Conservation (phyloP, 495 filamentous ascomycete genomes). For the Hypoxylon rickii region DNA sequence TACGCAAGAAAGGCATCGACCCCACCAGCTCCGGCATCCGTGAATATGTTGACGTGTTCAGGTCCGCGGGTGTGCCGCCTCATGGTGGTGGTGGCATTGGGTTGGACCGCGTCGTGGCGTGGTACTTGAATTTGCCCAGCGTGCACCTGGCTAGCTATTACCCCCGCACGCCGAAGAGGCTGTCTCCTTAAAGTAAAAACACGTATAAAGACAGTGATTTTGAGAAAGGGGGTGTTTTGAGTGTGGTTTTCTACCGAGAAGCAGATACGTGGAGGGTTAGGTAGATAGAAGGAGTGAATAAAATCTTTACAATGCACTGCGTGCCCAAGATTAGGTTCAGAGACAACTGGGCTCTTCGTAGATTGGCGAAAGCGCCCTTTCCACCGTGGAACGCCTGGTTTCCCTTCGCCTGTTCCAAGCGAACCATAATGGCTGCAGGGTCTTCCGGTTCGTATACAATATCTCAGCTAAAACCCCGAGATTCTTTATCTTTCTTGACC, state of each 20-base stretch:
- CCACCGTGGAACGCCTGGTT: too few relatives aligned
- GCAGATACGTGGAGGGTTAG: background rate
- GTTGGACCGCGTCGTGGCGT: slow-evolving; percentile 85
- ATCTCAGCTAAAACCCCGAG: too few relatives aligned
- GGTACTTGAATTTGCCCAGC: slow-evolving; percentile 82
- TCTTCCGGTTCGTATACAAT: too few relatives aligned
- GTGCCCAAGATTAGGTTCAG: too few relatives aligned
- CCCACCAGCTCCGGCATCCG: slow-evolving; percentile 74
- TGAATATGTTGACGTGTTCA: slow-evolving; percentile 84
- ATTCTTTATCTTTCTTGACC: too few relatives aligned
- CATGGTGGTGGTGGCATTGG: slow-evolving; percentile 89
- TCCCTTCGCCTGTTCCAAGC: too few relatives aligned
- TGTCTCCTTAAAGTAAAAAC: slow-evolving; percentile 60
- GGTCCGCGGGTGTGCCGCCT: slow-evolving; percentile 70
- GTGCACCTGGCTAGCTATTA: slow-evolving; percentile 79
- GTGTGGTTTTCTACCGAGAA: too few relatives aligned
- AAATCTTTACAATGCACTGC: too few relatives aligned
- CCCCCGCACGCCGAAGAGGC: slow-evolving; percentile 82
- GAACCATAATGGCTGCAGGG: too few relatives aligned
- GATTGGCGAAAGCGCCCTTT: too few relatives aligned
- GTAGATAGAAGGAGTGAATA: background rate
- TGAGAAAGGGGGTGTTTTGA: too few relatives aligned
- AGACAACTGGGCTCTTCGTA: too few relatives aligned
- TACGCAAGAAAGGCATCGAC: slow-evolving; percentile 74
- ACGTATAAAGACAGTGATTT: background rate